phyloP scores from a whole-genome alignment of 1,284 basidiomycete species.

The Apiotrichum siamense region DNA sequence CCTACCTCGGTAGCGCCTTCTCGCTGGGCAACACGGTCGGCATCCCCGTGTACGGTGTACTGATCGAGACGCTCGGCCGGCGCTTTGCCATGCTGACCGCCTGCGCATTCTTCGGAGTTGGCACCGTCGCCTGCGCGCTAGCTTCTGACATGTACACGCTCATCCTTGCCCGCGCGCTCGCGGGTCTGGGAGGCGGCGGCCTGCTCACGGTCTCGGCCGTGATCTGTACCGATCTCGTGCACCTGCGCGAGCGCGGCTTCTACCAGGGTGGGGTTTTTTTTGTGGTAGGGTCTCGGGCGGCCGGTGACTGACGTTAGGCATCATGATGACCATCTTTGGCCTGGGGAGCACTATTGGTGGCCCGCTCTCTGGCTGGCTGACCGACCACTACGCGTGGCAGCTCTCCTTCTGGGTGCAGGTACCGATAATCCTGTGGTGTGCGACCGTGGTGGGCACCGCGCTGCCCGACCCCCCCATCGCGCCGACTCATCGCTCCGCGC shows the following conservation, averaged over 20 bases:
- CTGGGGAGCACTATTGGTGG: slow-evolving; percentile 42
- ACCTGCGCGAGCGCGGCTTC: slow-evolving; percentile 42
- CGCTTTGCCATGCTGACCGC: slow-evolving; percentile 42
- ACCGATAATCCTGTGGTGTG: slow-evolving; percentile 33
- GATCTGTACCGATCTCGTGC: slow-evolving; percentile 46
- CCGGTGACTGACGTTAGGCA: slow-evolving; percentile 17
- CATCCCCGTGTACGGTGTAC: slow-evolving; percentile 46
- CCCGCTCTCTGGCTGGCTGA: slow-evolving; percentile 40
- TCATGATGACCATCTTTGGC: slow-evolving; percentile 47
- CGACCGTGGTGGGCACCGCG: slow-evolving; percentile 29
- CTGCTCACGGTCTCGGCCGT: slow-evolving; percentile 44
- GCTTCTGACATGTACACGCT: slow-evolving; percentile 36
- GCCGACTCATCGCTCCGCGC: slow-evolving; percentile 31
- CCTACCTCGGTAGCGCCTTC: slow-evolving; percentile 44
- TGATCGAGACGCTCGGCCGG: slow-evolving; percentile 44
- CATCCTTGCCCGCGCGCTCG: slow-evolving; percentile 38
- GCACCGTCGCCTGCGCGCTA: slow-evolving; percentile 39
- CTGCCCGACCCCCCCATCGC: slow-evolving; percentile 34
- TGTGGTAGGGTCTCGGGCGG: background rate
- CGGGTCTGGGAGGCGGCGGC: slow-evolving; percentile 46
- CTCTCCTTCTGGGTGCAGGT: slow-evolving; percentile 42
- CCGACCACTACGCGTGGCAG: slow-evolving; percentile 41
- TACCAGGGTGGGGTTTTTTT: slow-evolving; percentile 40
- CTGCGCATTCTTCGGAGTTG: slow-evolving; percentile 36
- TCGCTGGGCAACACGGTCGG: slow-evolving; percentile 41